A percentile compares a stretch with the other conserved stretches of the same genome.
Evolutionary conservation across 2,329 filamentous ascomycete genomes (phyloP).

Genomic region (Penicillium hesseltinei): DNA sequence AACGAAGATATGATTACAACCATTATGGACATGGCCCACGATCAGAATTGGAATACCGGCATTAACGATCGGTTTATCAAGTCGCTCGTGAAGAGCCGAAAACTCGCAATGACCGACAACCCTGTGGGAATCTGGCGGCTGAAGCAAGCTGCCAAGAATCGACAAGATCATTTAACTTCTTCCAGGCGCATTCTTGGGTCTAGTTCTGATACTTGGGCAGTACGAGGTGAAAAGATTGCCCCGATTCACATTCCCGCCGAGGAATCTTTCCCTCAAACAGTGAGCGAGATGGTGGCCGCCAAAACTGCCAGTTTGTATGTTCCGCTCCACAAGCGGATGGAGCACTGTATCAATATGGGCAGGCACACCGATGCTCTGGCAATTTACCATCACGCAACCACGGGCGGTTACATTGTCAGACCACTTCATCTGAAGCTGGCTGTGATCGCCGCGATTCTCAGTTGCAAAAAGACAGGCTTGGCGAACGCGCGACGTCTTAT

Average conservation of each 20-base stretch:
- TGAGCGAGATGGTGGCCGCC: conserved; percentile 28
- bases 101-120: conserved; percentile 33
- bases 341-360: conserved; percentile 38
- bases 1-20: conserved; percentile 32
- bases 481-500: conserved; percentile 33
- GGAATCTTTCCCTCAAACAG: conserved; percentile 27
- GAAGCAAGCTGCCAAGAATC: conserved; percentile 38
- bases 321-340: conserved; percentile 38
- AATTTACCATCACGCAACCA: conserved; percentile 31
- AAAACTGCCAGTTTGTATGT: conserved; percentile 34
- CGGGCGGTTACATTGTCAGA: conserved; percentile 31
- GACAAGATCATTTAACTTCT: conserved; percentile 31
- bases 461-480: conserved; percentile 25
- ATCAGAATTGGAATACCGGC: conserved; percentile 34
- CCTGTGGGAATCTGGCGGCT: conserved; percentile 43
- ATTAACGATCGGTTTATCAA: conserved; percentile 32
- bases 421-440: conserved; percentile 39
- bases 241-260: conserved; percentile 19
- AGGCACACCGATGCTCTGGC: conserved; percentile 34
- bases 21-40: conserved; percentile 31
- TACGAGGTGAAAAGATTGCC: conserved; percentile 13
- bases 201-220: conserved; percentile 18
- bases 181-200: conserved; percentile 38
- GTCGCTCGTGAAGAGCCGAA: conserved; percentile 35
- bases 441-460: conserved; percentile 36